These are phyloP conservation scores for Suhomyces atakaporum DNA, from an alignment of 1,139 yeast species.

Conservation along the genomic window DNA sequence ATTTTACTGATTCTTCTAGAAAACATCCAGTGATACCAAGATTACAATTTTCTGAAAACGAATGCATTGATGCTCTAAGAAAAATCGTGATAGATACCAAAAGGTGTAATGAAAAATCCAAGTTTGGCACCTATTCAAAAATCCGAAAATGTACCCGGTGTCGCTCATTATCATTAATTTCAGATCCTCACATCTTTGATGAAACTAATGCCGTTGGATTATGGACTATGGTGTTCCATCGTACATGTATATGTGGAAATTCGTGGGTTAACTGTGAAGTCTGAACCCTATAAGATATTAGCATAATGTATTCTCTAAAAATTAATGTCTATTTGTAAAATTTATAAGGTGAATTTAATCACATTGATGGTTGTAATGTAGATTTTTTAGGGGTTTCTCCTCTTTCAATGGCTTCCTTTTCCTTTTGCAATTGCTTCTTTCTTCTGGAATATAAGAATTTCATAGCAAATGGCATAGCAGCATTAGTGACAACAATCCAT, in stretches of 20 bases:
- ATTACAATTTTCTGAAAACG: constrained; percentile 25
- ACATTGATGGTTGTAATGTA: too few species aligned
- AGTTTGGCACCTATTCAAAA: constrained; percentile 7
- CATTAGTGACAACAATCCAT: constrained; percentile 47
- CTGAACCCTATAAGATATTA: neutral
- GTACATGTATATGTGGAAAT: constrained; percentile 81
- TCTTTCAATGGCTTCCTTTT: constrained; percentile 8
- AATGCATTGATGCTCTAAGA: constrained; percentile 47
- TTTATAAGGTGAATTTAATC: too few species aligned
- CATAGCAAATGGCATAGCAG: constrained; percentile 43
- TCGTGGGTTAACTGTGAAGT: constrained; percentile 53
- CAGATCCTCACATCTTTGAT: constrained; percentile 48
- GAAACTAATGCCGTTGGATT: constrained; percentile 43
- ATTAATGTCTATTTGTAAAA: too few species aligned
- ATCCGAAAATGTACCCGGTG: constrained; percentile 67
- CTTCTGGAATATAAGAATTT: constrained; percentile 21
- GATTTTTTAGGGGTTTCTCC: neutral
- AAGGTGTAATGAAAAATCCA: constrained; percentile 8
- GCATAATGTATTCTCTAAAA: neutral
- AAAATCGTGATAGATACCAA: constrained; percentile 34
- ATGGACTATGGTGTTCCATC: constrained; percentile 75
- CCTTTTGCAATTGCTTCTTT: constrained; percentile 18
- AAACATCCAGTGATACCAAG: constrained; percentile 20
- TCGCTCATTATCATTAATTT: constrained; percentile 57
- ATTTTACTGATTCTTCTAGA: constrained; percentile 3